Base-by-base conservation (phyloP, 2,329 filamentous ascomycete species). In the Fusarium abutilonis region DNA sequence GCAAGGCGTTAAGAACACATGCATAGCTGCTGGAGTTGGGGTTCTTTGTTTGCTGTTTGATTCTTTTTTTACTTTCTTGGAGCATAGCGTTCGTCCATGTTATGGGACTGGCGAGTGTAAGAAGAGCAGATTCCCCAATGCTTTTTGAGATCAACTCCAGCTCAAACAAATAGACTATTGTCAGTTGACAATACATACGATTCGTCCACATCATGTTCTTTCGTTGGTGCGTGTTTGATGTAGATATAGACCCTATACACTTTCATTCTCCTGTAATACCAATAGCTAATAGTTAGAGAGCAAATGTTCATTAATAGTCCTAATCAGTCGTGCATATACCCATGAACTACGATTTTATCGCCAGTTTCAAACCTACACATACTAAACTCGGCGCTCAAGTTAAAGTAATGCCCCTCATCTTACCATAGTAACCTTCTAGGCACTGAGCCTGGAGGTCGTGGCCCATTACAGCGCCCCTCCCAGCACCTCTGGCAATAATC, bases 401-500 rank as follows among this genome's bases (percentile, higher is more conserved):
- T 34, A 44, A 31, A 47, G 17, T 8, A 35, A 23, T 13, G 29
- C 19, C 11, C 32, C 21, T 19, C 26, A 31, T 32, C 43, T 63
- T 61, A 63, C 62, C 62, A 65, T 46, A 65, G 15, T 42, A 39
- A 39, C 32, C 43, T 63, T 46, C 48, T 46, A 4, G 21, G 21
- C n/a, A 49, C 34, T 34, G 67, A 66, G 3, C 54, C 56, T 28
- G 53, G 52, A 14, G 65, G 65, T 28, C 40, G 44, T 4, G 53
- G 56, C 9, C 65, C 67, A 9, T 23, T 23, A 9, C 67, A 69
- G 9, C 38, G 50, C n/a, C 65, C 67, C n/a, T 55, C 53, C 67
- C 67, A 70, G 35, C 67, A 70, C 13, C 34, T 51, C 36, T 63
- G 56, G 17, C 67, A 70, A n/a, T 70, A 69, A 32, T 70, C 65